Conservation (phyloP, 2,329 filamentous ascomycete species). For the Colletotrichum euphorbiae region DNA sequence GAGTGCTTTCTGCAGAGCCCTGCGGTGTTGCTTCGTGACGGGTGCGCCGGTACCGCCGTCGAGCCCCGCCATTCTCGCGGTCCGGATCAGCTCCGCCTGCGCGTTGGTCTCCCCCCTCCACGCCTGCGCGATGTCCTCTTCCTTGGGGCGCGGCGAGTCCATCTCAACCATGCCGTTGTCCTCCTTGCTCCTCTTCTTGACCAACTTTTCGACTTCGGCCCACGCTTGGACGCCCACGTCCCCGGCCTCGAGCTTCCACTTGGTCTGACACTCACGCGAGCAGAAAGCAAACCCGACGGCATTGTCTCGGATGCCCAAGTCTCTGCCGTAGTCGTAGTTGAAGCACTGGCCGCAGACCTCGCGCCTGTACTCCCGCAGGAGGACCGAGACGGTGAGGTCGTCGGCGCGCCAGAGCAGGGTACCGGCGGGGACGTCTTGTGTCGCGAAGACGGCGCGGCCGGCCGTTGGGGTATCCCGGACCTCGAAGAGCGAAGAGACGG, state of each 20-base stretch:
- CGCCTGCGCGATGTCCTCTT: constrained; percentile 13
- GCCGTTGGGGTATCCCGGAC: constrained; percentile 31
- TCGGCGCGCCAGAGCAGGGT: constrained; percentile 33
- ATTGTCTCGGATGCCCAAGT: constrained; percentile 20
- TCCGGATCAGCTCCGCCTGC: constrained; percentile 28
- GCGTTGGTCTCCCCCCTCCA: constrained; percentile 7
- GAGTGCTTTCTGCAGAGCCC: constrained; percentile 24
- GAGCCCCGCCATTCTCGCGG: constrained; percentile 15
- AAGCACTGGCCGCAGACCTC: constrained; percentile 36
- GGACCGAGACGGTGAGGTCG: constrained; percentile 27
- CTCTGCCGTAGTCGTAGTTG: constrained; percentile 29
- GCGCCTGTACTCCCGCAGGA: constrained; percentile 34
- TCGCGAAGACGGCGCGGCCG: constrained; percentile 35
- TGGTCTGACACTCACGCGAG: constrained; percentile 11
- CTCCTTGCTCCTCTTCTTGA: constrained; percentile 26
- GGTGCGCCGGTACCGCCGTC: background rate
- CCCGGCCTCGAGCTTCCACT: constrained; percentile 20
- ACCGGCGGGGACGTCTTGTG: background rate
- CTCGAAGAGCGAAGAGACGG: constrained; percentile 30
- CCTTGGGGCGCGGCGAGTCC: background rate
- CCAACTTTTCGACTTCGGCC: constrained; percentile 28
- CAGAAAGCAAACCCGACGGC: constrained; percentile 34
- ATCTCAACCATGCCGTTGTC: constrained; percentile 26
- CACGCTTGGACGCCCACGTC: constrained; percentile 31
- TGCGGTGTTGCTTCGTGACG: constrained; percentile 32